A percentile compares a stretch with the other conserved stretches of the same genome.
These are phyloP conservation scores for Bipolaris oryzae DNA, from an alignment of 2,329 filamentous ascomycete genomes.

Conservation along the genomic window DNA sequence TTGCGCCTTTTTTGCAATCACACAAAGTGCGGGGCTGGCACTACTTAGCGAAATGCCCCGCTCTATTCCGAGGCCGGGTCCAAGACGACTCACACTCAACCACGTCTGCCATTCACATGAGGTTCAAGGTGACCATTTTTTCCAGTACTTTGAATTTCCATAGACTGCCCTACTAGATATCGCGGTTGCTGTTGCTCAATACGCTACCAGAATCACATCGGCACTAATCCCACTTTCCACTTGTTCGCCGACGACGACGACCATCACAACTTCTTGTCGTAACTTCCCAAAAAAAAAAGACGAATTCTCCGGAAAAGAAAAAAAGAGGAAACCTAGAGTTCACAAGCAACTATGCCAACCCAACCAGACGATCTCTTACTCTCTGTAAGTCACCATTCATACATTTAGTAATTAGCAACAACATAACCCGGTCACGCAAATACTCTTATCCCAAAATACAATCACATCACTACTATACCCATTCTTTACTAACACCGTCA, in stretches of 20 bases:
- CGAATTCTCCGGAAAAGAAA: background rate
- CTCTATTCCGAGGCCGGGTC: background rate
- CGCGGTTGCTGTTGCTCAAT: background rate
- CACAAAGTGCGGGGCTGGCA: background rate
- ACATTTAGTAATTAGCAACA: background rate
- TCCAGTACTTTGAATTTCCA: too few relatives aligned
- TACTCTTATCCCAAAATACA: background rate
- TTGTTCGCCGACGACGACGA: background rate
- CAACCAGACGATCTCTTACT: slow-evolving; percentile 36
- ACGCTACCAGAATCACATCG: background rate
- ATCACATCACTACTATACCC: background rate
- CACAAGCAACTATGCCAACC: slow-evolving; percentile 23
- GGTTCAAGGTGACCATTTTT: background rate
- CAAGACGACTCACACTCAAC: background rate
- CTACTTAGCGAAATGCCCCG: background rate
- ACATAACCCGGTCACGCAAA: too few relatives aligned
- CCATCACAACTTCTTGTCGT: background rate
- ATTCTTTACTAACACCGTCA: background rate
- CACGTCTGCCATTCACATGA: background rate
- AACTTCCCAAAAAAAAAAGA: background rate
- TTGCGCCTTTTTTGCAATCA: background rate
- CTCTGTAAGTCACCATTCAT: slow-evolving; percentile 25
- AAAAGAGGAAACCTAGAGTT: background rate
- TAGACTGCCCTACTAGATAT: too few relatives aligned
- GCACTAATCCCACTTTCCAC: background rate